Conservation (phyloP, 2,329 filamentous ascomycete genomes). For the Pseudovirgaria hyperparasitica region DNA sequence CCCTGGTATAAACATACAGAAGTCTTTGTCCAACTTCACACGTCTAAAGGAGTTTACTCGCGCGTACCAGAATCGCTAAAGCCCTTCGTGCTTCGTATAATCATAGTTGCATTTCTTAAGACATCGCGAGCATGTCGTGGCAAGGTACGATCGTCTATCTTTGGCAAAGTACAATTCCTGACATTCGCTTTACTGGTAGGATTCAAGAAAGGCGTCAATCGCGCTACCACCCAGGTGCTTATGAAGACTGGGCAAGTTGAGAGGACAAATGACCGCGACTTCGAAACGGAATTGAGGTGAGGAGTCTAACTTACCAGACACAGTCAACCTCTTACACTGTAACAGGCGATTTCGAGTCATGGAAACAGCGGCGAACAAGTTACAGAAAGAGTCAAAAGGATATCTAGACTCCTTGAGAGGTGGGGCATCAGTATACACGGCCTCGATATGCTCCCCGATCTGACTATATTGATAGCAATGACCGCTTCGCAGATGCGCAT, state of each 20-base stretch:
- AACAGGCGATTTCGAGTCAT: constrained; percentile 86
- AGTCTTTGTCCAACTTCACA: too few species aligned
- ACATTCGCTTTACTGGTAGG: constrained; percentile 37
- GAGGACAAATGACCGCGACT: constrained; percentile 96
- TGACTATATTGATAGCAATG: constrained; percentile 55
- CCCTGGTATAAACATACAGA: too few species aligned
- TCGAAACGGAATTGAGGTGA: constrained; percentile 90
- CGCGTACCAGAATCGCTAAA: too few species aligned
- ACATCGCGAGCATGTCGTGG: constrained; percentile 34
- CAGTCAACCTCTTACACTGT: constrained; percentile 1
- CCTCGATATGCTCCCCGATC: not conserved
- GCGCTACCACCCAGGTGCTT: constrained; percentile 98
- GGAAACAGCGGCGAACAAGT: constrained; percentile 80
- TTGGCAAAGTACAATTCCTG: constrained; percentile 9
- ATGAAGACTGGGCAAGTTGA: constrained; percentile 99
- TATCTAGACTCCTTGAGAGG: constrained; percentile 92
- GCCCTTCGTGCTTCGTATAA: too few species aligned
- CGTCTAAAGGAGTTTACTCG: too few species aligned
- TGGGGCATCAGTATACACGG: constrained; percentile 23
- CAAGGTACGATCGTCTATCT: constrained; percentile 39
- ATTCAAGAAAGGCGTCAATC: constrained; percentile 95
- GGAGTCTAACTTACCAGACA: constrained; percentile 8
- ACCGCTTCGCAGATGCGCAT: constrained; percentile 99
- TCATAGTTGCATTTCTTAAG: too few species aligned
- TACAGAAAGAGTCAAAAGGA: constrained; percentile 97